phyloP scores from a whole-genome alignment of 257 asterid species.

The Parsonsia alboflavescens region DNA sequence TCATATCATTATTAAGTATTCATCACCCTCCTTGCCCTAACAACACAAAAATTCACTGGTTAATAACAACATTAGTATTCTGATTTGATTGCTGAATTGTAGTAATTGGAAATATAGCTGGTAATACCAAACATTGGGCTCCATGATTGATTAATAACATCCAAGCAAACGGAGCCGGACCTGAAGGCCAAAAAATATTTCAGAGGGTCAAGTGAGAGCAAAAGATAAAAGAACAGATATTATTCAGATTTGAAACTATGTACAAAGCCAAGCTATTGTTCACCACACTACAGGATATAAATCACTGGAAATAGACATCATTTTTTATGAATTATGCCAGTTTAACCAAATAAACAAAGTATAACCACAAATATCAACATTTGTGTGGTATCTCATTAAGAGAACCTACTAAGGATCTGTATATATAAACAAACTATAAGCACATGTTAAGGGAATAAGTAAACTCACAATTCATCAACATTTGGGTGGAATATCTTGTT shows the following conservation, averaged over 20 bases:
- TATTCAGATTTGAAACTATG: not conserved
- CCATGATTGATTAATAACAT: conserved; percentile 94
- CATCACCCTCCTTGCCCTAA: not conserved
- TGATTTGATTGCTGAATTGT: not conserved
- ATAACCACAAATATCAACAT: conserved; percentile 48
- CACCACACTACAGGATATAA: not conserved
- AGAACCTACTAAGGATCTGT: conserved; percentile 84
- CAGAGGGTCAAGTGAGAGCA: not conserved
- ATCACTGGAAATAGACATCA: not conserved
- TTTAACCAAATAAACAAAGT: not conserved
- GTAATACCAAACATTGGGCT: conserved; percentile 86
- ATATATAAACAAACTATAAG: conserved; percentile 54
- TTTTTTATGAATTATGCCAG: not conserved
- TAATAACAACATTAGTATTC: not conserved
- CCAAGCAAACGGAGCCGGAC: conserved; percentile 93
- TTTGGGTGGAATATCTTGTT: conserved; percentile 96
- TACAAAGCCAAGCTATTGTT: not conserved
- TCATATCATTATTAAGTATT: too few relatives aligned
- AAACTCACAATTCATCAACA: conserved; percentile 84
- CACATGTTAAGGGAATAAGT: not conserved
- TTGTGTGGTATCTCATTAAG: conserved; percentile 90
- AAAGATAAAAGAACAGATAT: not conserved
- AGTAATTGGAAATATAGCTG: not conserved
- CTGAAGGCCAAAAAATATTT: conserved; percentile 28
- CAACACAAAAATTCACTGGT: not conserved